These are phyloP conservation scores for Tuber calosporum DNA, from an alignment of 495 filamentous ascomycete species.

Conservation along the genomic window DNA sequence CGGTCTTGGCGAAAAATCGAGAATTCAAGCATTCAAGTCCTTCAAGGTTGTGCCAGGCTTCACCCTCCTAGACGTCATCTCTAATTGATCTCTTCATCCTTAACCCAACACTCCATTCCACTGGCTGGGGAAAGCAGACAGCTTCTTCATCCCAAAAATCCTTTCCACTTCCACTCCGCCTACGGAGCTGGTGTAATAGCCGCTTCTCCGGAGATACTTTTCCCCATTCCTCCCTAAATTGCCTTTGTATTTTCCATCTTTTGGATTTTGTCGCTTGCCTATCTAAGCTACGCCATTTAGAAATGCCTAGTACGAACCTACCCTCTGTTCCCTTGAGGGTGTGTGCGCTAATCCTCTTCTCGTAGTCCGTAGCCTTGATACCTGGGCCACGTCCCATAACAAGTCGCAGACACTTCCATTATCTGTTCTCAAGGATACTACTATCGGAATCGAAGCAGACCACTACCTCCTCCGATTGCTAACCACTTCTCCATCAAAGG, in stretches of 20 bases:
- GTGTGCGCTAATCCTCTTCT: not conserved
- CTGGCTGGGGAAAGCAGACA: not conserved
- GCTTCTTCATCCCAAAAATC: not conserved
- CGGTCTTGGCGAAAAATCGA: not conserved
- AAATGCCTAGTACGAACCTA: slow-evolving; percentile 32
- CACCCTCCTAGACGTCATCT: not conserved
- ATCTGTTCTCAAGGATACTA: slow-evolving; percentile 60
- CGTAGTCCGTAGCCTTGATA: slow-evolving; percentile 56
- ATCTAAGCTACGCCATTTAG: not conserved
- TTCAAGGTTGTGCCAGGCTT: not conserved
- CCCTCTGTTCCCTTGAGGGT: not conserved
- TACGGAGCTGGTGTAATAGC: not conserved
- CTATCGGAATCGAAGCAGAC: slow-evolving; percentile 80
- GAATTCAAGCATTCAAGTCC: not conserved
- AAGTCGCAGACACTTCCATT: slow-evolving; percentile 53
- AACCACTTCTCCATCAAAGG: slow-evolving; percentile 58
- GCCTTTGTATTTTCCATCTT: not conserved
- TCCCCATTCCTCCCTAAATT: not conserved
- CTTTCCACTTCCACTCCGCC: not conserved
- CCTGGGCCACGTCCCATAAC: slow-evolving; percentile 48
- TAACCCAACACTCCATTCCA: not conserved
- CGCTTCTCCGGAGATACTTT: not conserved
- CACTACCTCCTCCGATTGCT: slow-evolving; percentile 76
- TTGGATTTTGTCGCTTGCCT: not conserved
- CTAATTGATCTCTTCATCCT: not conserved